These are phyloP conservation scores for Ceratocystis destructans DNA, from an alignment of 2,329 filamentous ascomycete species.

Conservation along the genomic window DNA sequence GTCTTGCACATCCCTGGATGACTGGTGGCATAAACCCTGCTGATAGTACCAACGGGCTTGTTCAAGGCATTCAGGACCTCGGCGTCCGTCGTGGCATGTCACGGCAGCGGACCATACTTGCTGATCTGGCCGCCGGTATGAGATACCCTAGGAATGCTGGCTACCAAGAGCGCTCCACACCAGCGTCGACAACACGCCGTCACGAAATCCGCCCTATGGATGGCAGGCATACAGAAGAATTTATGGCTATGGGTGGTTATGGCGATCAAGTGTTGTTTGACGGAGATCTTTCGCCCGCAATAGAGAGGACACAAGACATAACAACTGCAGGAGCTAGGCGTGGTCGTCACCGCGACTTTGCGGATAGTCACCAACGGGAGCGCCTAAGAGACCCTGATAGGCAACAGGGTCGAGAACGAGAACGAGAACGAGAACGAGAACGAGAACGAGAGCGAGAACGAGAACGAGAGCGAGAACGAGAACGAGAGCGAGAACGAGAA, in stretches of 20 bases:
- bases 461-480: background rate
- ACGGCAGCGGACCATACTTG: constrained; percentile 75
- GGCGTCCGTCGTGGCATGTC: constrained; percentile 70
- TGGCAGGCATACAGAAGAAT: constrained; percentile 56
- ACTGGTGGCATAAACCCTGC: constrained; percentile 49
- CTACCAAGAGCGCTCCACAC: background rate
- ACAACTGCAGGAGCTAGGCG: background rate
- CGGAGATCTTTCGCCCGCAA: constrained; percentile 29
- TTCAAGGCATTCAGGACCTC: constrained; percentile 67
- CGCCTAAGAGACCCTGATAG: background rate
- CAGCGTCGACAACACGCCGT: constrained; percentile 26
- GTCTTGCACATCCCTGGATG: constrained; percentile 82
- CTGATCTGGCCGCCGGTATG: background rate
- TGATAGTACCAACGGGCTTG: constrained; percentile 85
- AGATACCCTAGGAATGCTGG: background rate
- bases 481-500: no score
- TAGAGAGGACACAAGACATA: constrained; percentile 25
- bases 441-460: no score
- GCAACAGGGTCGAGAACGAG: background rate
- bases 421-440: no score
- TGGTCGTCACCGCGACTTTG: background rate
- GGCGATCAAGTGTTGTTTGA: constrained; percentile 69
- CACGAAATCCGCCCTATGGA: constrained; percentile 54
- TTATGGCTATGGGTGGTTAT: constrained; percentile 71
- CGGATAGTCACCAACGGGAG: background rate